These are phyloP conservation scores for Trametes elegans DNA, from an alignment of 768 basidiomycete genomes.

Conservation along the genomic window DNA sequence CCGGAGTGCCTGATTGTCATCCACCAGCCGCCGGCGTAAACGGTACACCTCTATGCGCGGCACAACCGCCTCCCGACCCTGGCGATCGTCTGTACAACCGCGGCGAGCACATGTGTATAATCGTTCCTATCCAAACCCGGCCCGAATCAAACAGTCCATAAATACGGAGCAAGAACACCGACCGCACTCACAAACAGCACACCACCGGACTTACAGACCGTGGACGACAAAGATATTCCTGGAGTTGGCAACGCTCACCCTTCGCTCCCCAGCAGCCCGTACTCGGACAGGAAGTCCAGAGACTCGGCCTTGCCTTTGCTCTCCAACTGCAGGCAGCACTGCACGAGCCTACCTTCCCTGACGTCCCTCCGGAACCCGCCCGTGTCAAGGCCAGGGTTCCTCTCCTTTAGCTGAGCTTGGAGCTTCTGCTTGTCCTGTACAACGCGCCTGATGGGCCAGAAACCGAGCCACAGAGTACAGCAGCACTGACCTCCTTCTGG, in stretches of 20 bases:
- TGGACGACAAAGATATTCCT: neutral
- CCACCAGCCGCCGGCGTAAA: too few species aligned
- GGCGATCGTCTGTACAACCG: neutral
- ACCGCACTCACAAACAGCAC: neutral
- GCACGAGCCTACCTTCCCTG: constrained; percentile 40
- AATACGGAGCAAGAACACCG: neutral
- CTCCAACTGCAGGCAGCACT: constrained; percentile 26
- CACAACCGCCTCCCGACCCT: neutral
- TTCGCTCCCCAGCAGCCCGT: constrained; percentile 1
- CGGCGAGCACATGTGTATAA: too few species aligned
- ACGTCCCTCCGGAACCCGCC: constrained; percentile 36
- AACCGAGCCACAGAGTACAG: neutral
- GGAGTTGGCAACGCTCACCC: neutral
- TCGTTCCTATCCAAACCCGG: neutral
- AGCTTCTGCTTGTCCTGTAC: constrained; percentile 28
- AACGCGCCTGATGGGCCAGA: neutral
- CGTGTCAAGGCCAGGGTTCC: constrained; percentile 33
- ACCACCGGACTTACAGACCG: too few species aligned
- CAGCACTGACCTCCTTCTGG: constrained; percentile 2
- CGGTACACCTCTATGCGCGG: neutral
- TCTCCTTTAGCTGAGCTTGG: constrained; percentile 30
- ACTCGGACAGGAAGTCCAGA: constrained; percentile 8
- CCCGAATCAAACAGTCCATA: neutral
- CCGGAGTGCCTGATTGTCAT: neutral
- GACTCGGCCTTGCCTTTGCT: constrained; percentile 10